Evolutionary conservation across 805 yeast genomes (phyloP), one percentile per base, ranked within the genome.

Genomic region (Teunomyces stri): DNA sequence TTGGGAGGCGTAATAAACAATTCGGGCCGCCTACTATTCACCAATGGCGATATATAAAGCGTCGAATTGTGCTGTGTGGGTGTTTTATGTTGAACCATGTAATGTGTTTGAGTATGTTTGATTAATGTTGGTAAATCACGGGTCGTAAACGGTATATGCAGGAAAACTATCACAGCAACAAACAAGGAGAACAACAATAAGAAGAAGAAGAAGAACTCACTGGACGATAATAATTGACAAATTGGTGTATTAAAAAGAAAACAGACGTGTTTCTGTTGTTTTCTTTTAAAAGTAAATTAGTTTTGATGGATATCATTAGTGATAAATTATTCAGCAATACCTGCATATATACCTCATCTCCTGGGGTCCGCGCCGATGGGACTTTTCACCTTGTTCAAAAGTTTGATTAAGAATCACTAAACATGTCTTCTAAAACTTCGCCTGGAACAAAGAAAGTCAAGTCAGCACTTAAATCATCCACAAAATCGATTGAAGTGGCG

Each of bases 1-100:
- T 74, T 76, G 16, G 80, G 80, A 7, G 80, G 79, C 1, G 80
- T 74, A 18, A 75, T 59, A 45, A 75, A 66, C 12, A 72, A 50
- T 43, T 76, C 77, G 29, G 60, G 69, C 53, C 65, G 68, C 18
- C 66, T 67, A 56, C 57, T 68, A 55, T 73, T 68, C 27, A 85
- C 71, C 54, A 81, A 69, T 0, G 94, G 92, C 3, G 91, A 85
- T 22, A 87, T 85, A 22, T 84, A 84, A 42, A 87, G 65, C 3
- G 90, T 85, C 1, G 92, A 85, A 51, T 80, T 84, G 60, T 84
- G 86, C 54, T 85, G 91, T 20, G 84, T 75, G 11, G 68, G 66
- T 3, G 68, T 64, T 37, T 62, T 63, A 33, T 57, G 49, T 38
- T 47, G 52, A 11, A 45, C 53, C 51, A 50, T 50, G 25, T 10